Evolutionary conservation across 1,284 basidiomycete genomes (phyloP).

Genomic region (Ganoderma sinense): DNA sequence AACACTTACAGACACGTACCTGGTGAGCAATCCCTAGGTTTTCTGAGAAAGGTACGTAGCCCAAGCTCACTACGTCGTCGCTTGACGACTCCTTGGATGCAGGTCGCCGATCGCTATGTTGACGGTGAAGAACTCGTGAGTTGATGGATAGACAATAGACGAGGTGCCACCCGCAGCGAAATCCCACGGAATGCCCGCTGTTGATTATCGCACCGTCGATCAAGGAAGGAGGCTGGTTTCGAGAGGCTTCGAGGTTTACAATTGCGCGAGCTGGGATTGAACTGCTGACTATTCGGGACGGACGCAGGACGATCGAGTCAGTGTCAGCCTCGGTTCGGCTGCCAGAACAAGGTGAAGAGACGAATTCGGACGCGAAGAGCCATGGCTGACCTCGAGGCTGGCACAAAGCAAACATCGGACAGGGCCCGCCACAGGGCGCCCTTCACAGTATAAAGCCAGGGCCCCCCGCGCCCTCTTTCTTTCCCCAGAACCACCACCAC

Average conservation of each 20-base stretch:
- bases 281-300: neutral
- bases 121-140: neutral
- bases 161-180: neutral
- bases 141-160: neutral
- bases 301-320: neutral
- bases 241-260: neutral
- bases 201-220: neutral
- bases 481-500: neutral
- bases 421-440: neutral
- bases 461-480: neutral
- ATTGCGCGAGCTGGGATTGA: neutral
- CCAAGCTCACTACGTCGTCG: neutral
- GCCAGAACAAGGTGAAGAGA: neutral
- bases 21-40: neutral
- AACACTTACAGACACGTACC: too few species aligned
- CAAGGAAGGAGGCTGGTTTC: constrained; percentile 1
- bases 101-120: neutral
- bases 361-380: neutral
- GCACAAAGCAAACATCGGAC: neutral
- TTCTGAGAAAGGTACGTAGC: neutral
- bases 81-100: neutral
- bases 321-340: neutral
- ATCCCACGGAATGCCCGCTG: neutral
- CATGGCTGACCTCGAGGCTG: neutral
- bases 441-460: neutral